Evolutionary conservation across 1,284 basidiomycete species (phyloP), one percentile per base, ranked within the genome.

Genomic region (Boletus smithii): DNA sequence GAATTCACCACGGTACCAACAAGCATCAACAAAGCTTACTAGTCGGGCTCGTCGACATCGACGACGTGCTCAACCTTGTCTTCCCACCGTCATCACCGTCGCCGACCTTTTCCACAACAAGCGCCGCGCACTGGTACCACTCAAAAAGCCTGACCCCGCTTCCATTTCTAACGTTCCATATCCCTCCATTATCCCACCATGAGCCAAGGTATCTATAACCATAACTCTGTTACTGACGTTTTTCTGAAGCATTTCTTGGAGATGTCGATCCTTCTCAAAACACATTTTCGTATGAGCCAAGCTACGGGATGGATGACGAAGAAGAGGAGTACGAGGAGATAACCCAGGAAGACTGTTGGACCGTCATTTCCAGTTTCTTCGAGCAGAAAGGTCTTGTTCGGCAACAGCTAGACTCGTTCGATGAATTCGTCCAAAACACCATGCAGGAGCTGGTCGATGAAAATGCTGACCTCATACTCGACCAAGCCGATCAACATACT

Each of bases 371-470:
- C 52, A 85, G 91, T 60, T 99, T 97, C 76, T 99, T 99, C 68
- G 88, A 92, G 53, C 90, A 95, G 68, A 97, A 97, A 70, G 95
- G 95, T 71, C 85, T 99, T 50, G 97, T 99, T 48, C 83, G 93
- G 46, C 97, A 99, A 69, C 95, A 99, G 69, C 82, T 99, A 48
- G 94, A 97, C 73, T 95, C 92, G 24, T 99, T 97, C 73, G 95
- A 99, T 69, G 97, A 99, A 71, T 99, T 99, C 64, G 91, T 99
- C 41, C 92, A 95, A 68, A 98, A 97, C 64, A 98, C 95, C n/a
- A 97, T 99, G 90, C 95, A 99, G 71, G 95, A 99, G 68, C 79
- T 99, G 27, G 95, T 99, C 29, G 95, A 99, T 65, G 97, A 99
- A 72, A 93, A 91, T 57, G 75, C 85, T 27, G 91, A 91, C 60